Percentiles rank a stretch among this genome's conserved stretches.
Conservation (phyloP, 805 yeast species). For the Schwanniomyces yamadae region DNA sequence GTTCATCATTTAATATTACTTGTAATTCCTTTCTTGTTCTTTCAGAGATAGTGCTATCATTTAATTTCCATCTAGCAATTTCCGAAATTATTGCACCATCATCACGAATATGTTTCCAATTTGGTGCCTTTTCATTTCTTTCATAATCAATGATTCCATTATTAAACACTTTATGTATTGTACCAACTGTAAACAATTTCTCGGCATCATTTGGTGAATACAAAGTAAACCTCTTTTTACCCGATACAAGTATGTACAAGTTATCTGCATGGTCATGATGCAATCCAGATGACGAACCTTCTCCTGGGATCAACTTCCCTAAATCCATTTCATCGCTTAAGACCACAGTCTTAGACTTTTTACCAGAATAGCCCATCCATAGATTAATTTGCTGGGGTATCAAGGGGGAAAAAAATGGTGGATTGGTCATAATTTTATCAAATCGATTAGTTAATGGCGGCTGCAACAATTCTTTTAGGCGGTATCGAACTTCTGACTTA, state of each 20-base stretch:
- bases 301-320: slow-evolving; percentile 57
- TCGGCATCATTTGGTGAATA: slow-evolving; percentile 63
- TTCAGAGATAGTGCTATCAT: slow-evolving; percentile 16
- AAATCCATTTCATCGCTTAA: slow-evolving; percentile 23
- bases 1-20: slow-evolving; percentile 16
- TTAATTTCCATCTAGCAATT: slow-evolving; percentile 44
- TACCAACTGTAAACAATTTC: slow-evolving; percentile 63
- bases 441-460: slow-evolving; percentile 53
- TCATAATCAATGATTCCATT: slow-evolving; percentile 69
- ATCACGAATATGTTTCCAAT: slow-evolving; percentile 60
- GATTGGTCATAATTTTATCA: slow-evolving; percentile 36
- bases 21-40: slow-evolving; percentile 20
- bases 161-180: slow-evolving; percentile 48
- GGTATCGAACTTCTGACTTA: slow-evolving; percentile 17
- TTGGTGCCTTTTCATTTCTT: slow-evolving; percentile 52
- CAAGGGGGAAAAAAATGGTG: slow-evolving; percentile 39
- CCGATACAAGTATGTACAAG: slow-evolving; percentile 59
- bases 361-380: slow-evolving; percentile 59
- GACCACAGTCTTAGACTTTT: slow-evolving; percentile 8
- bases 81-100: slow-evolving; percentile 62
- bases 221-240: slow-evolving; percentile 64
- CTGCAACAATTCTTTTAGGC: slow-evolving; percentile 54
- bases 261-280: slow-evolving; percentile 85
- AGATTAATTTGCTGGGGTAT: slow-evolving; percentile 71
- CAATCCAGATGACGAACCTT: slow-evolving; percentile 67